Conservation (phyloP, 2,329 filamentous ascomycete species). For the Nemania sp. region DNA sequence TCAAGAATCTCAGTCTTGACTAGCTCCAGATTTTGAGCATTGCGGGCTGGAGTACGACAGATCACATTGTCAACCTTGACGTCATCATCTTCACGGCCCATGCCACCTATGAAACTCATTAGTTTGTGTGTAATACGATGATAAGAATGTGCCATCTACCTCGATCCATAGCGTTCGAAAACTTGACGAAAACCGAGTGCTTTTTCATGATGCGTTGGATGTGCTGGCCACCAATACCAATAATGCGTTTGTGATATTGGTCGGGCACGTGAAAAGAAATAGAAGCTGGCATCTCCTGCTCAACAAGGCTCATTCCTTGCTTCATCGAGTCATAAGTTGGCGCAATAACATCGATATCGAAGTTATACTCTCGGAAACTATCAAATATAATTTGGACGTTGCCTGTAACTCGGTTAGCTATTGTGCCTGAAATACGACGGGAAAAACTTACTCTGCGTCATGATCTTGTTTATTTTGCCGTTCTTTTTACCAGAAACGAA, state of each 20-base stretch:
- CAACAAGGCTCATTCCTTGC: constrained; percentile 89
- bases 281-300: constrained; percentile 98
- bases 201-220: constrained; percentile 99
- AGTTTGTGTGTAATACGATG: constrained; percentile 6
- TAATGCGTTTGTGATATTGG: constrained; percentile 99
- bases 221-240: constrained; percentile 97
- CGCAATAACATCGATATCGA: constrained; percentile 98
- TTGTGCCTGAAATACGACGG: constrained; percentile 31
- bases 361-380: constrained; percentile 99
- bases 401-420: constrained; percentile 59
- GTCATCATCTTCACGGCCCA: constrained; percentile 96
- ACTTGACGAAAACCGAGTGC: constrained; percentile 99
- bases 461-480: constrained; percentile 99
- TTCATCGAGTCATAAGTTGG: constrained; percentile 94
- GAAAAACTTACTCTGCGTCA: constrained; percentile 84
- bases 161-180: constrained; percentile 98
- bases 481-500: constrained; percentile 99
- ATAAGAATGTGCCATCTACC: constrained; percentile 59
- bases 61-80: constrained; percentile 99
- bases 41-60: constrained; percentile 94
- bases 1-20: constrained; percentile 99
- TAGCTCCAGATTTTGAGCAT: constrained; percentile 94
- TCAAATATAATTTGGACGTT: constrained; percentile 99
- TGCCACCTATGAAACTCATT: constrained; percentile 63
- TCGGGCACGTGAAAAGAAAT: constrained; percentile 99